Percentiles rank a stretch among this genome's conserved stretches.
These are phyloP conservation scores for Irpex lacteus DNA, from an alignment of 1,284 basidiomycete genomes.

Conservation along the genomic window DNA sequence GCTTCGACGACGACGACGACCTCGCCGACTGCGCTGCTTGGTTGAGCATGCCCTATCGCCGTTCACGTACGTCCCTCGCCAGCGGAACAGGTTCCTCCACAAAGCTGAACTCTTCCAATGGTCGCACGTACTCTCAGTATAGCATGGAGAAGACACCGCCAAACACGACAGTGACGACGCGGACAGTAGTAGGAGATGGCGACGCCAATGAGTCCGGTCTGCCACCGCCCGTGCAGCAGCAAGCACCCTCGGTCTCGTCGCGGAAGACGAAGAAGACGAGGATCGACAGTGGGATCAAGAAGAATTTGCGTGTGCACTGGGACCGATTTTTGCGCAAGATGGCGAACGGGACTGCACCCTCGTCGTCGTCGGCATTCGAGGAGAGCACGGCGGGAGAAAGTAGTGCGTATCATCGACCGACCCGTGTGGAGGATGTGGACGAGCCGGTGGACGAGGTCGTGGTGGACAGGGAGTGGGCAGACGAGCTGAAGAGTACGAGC, in stretches of 20 bases:
- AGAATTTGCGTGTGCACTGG: constrained; percentile 7
- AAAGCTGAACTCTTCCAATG: constrained; percentile 7
- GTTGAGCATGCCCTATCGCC: constrained; percentile 13
- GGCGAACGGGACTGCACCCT: constrained; percentile 40
- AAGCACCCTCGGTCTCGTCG: not conserved
- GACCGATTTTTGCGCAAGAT: constrained; percentile 28
- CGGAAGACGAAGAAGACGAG: constrained; percentile 5
- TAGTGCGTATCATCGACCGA: constrained; percentile 22
- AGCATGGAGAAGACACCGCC: constrained; percentile 12
- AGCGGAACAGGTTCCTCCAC: constrained; percentile 13
- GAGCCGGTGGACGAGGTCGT: constrained; percentile 61
- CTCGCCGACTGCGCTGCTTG: not conserved
- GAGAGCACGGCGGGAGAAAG: constrained; percentile 37
- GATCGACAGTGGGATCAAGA: constrained; percentile 15
- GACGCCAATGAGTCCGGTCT: not conserved
- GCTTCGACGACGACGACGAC: constrained; percentile 4
- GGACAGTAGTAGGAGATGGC: not conserved
- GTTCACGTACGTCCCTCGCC: constrained; percentile 13
- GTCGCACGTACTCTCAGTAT: constrained; percentile 3
- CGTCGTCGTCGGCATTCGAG: constrained; percentile 37
- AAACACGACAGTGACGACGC: not conserved
- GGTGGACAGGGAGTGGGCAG: constrained; percentile 68
- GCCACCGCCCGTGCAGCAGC: constrained; percentile 4
- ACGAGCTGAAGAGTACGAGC: constrained; percentile 42
- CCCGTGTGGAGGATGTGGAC: constrained; percentile 25